These are phyloP conservation scores for Lachnellula subtilissima DNA, from an alignment of 2,329 filamentous ascomycete species.

Conservation along the genomic window DNA sequence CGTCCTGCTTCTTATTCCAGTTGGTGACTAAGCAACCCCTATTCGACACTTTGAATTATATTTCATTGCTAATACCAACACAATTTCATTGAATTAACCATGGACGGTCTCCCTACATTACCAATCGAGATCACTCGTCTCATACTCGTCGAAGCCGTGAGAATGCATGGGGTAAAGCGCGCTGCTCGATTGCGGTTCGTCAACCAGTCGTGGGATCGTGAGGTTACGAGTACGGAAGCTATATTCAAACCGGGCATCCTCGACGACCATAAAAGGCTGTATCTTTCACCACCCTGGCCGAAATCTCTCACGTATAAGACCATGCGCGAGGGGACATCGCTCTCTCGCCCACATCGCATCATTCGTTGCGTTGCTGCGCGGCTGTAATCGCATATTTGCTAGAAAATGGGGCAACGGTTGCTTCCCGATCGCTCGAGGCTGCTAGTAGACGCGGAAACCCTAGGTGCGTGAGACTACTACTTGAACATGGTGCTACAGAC, in stretches of 20 bases:
- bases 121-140: neutral
- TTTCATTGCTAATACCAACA: too few relatives aligned
- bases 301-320: neutral
- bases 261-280: neutral
- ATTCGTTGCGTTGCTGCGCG: neutral
- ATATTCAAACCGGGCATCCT: neutral
- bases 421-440: neutral
- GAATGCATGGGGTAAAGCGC: neutral
- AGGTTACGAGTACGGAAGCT: neutral
- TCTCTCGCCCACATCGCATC: neutral
- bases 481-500: neutral
- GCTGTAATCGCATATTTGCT: neutral
- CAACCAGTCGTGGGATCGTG: neutral
- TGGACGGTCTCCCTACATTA: neutral
- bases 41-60: too few relatives aligned
- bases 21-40: too few relatives aligned
- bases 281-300: neutral
- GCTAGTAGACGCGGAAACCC: neutral
- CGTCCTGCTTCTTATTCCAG: too few relatives aligned
- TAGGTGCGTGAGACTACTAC: neutral
- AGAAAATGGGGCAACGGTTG: neutral
- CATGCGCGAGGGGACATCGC: neutral
- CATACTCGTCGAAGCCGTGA: neutral
- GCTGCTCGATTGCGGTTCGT: neutral
- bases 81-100: neutral